phyloP scores from a whole-genome alignment of 2,329 filamentous ascomycete species.

The Pseudocercospora eumusae region DNA sequence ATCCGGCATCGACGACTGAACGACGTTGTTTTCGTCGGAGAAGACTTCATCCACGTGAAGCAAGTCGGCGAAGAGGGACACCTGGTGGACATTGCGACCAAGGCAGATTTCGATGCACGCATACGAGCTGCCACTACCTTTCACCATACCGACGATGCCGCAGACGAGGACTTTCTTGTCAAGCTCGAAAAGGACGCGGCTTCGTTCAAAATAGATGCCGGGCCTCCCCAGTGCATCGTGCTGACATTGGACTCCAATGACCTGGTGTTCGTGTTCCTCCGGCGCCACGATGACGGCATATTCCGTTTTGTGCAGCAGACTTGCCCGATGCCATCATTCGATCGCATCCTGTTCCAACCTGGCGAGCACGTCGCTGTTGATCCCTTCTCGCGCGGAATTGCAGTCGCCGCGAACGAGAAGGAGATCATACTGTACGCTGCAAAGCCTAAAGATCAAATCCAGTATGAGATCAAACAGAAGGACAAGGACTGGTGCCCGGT shows the following conservation, averaged over 20 bases:
- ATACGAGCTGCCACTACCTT: slow-evolving; percentile 80
- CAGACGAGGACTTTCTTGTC: slow-evolving; percentile 41
- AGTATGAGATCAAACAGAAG: slow-evolving; percentile 51
- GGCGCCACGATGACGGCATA: slow-evolving; percentile 43
- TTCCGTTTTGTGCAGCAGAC: slow-evolving; percentile 63
- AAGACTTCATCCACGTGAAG: slow-evolving; percentile 77
- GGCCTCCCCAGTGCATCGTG: slow-evolving; percentile 79
- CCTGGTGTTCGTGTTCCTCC: slow-evolving; percentile 74
- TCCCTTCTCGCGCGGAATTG: slow-evolving; percentile 64
- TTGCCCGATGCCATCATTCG: slow-evolving; percentile 60
- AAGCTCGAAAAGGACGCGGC: slow-evolving; percentile 33
- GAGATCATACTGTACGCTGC: slow-evolving; percentile 73
- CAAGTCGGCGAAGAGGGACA: slow-evolving; percentile 64
- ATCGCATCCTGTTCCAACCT: slow-evolving; percentile 55
- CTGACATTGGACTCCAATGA: slow-evolving; percentile 73
- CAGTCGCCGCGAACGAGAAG: slow-evolving; percentile 69
- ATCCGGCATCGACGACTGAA: slow-evolving; percentile 70
- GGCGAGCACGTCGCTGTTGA: slow-evolving; percentile 74
- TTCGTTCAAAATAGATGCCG: not conserved
- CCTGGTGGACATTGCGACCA: slow-evolving; percentile 73
- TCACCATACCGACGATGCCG: slow-evolving; percentile 47
- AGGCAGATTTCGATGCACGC: slow-evolving; percentile 73
- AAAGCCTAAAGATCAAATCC: slow-evolving; percentile 56
- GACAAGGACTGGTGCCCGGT: slow-evolving; percentile 61
- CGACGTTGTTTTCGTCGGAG: slow-evolving; percentile 84